A percentile compares a stretch with the other conserved stretches of the same genome.
Conservation (phyloP, 441 rosid genomes). For the Syzygium syzygioides region DNA sequence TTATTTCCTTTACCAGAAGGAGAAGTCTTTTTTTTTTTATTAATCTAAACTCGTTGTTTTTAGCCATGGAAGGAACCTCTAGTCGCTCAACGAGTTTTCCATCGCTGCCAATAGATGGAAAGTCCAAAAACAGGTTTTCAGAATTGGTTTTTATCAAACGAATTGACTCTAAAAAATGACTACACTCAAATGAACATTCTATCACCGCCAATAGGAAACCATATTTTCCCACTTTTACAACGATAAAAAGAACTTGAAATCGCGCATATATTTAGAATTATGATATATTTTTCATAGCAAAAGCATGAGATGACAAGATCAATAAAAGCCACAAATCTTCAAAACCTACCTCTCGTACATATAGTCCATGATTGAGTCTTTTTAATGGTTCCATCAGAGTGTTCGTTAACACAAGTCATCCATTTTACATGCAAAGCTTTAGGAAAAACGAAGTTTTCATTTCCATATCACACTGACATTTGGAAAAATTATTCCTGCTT, state of each 20-base stretch:
- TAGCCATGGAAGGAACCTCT: too few relatives aligned
- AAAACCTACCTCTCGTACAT: not conserved
- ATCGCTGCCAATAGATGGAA: not conserved
- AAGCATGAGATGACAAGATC: not conserved
- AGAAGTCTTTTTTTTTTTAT: not conserved
- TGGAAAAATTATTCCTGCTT: too few relatives aligned
- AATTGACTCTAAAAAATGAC: not conserved
- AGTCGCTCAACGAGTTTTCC: not conserved
- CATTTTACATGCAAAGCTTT: not conserved
- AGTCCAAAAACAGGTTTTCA: not conserved
- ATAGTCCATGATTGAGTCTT: not conserved
- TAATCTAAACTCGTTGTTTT: not conserved
- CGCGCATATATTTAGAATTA: rapidly evolving
- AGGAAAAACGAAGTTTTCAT: too few relatives aligned
- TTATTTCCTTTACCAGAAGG: not conserved
- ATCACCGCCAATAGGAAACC: not conserved
- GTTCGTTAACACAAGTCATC: not conserved
- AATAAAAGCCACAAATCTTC: not conserved
- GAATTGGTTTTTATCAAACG: too few relatives aligned
- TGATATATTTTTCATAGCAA: not conserved
- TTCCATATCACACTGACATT: too few relatives aligned
- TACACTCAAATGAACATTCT: not conserved
- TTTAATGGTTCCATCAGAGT: not conserved
- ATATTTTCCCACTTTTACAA: rapidly evolving
- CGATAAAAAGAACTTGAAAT: not conserved